Conservation (phyloP, 1,284 basidiomycete genomes). For the Stereum hirsutum region DNA sequence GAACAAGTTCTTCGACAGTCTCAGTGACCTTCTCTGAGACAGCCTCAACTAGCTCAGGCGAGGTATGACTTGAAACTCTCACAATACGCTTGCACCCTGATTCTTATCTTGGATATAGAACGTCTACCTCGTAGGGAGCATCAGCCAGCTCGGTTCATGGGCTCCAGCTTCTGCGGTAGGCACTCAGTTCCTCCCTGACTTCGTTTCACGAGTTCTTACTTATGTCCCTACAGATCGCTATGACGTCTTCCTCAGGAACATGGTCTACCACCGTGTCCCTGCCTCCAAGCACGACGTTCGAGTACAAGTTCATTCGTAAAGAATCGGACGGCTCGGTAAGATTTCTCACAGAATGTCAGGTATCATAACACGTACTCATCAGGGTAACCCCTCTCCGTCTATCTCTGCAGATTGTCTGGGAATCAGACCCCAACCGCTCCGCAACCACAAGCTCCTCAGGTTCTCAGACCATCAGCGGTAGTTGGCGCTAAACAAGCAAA, state of each 20-base stretch:
- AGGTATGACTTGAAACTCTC: too few species aligned
- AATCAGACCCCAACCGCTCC: background rate
- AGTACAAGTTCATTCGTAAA: constrained; percentile 56
- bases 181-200: too few species aligned
- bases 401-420: background rate
- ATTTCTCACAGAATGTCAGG: too few species aligned
- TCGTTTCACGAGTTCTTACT: too few species aligned
- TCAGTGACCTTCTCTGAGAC: too few species aligned
- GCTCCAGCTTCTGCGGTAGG: constrained; percentile 35
- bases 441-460: background rate
- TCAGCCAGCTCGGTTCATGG: constrained; percentile 46
- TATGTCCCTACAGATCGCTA: too few species aligned
- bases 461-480: background rate
- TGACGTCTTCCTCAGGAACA: too few species aligned
- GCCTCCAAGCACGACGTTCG: constrained; percentile 37
- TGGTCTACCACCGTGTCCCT: constrained; percentile 44
- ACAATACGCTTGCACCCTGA: too few species aligned
- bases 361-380: background rate
- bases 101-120: too few species aligned
- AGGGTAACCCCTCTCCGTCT: background rate
- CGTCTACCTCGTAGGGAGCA: constrained; percentile 48
- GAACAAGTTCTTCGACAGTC: too few species aligned
- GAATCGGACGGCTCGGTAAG: constrained; percentile 43
- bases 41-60: too few species aligned
- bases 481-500: background rate